Percentiles rank a stretch among this genome's conserved stretches.
These are phyloP conservation scores for Opeltia flavorubescens DNA, from an alignment of 495 filamentous ascomycete species.

Conservation along the genomic window DNA sequence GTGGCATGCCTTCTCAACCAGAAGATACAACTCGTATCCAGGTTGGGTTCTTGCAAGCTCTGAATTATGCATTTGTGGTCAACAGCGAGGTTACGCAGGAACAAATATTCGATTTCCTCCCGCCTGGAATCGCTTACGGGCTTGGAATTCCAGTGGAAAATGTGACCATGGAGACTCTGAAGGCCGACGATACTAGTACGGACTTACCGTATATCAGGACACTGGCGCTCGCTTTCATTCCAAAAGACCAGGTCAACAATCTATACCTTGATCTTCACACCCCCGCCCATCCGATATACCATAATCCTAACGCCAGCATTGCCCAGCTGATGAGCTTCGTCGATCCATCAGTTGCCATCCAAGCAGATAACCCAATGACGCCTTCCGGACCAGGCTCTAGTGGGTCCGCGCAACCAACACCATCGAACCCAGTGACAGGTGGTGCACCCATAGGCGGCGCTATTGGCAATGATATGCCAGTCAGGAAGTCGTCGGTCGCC, in stretches of 20 bases:
- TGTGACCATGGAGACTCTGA: constrained; percentile 54
- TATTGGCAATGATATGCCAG: constrained; percentile 35
- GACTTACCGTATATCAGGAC: constrained; percentile 72
- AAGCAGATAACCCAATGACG: constrained; percentile 38
- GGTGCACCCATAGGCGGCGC: constrained; percentile 32
- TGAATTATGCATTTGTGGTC: constrained; percentile 77
- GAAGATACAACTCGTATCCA: constrained; percentile 57
- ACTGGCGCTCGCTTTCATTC: constrained; percentile 61
- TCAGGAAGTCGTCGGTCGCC: constrained; percentile 66
- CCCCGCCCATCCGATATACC: constrained; percentile 59
- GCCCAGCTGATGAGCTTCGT: constrained; percentile 63
- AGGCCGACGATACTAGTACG: constrained; percentile 60
- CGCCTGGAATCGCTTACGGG: constrained; percentile 57
- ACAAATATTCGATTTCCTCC: constrained; percentile 78
- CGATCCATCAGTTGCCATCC: constrained; percentile 69
- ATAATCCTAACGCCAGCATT: constrained; percentile 43
- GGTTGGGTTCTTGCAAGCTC: constrained; percentile 63
- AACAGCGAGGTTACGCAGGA: constrained; percentile 50
- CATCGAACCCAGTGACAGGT: constrained; percentile 17
- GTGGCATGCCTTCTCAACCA: constrained; percentile 36
- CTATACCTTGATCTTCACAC: constrained; percentile 51
- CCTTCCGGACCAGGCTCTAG: constrained; percentile 14
- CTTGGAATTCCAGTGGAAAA: constrained; percentile 34
- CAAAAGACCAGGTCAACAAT: constrained; percentile 43
- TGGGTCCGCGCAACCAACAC: constrained; percentile 14